phyloP scores from a whole-genome alignment of 78 protist species.

The slime mould (Dictyostelium discoideum) region DNA sequence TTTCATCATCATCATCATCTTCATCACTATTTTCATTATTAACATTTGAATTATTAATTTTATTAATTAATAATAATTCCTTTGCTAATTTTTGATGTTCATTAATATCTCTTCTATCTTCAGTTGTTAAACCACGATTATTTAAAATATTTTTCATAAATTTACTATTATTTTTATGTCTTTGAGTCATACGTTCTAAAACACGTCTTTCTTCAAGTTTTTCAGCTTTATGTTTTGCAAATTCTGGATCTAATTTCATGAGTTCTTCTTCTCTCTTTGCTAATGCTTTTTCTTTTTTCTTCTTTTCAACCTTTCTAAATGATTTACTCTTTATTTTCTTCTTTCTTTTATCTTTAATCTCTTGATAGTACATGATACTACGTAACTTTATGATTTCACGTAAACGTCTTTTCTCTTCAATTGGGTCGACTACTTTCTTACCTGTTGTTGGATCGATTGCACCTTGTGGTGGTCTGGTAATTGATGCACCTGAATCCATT shows the following conservation, averaged over 20 bases:
- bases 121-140: conserved; percentile 67
- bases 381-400: conserved; percentile 57
- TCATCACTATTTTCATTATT: background rate
- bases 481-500: background rate
- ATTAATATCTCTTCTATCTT: conserved; percentile 11
- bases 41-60: background rate
- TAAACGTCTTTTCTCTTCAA: conserved; percentile 30
- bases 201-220: conserved; percentile 57
- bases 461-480: background rate
- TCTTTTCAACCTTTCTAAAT: conserved; percentile 66
- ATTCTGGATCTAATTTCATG: conserved; percentile 56
- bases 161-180: conserved; percentile 73
- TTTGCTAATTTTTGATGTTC: conserved; percentile 22
- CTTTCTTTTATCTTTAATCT: conserved; percentile 47
- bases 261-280: conserved; percentile 46
- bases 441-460: background rate
- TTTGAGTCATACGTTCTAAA: conserved; percentile 76
- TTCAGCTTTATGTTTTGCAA: conserved; percentile 24
- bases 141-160: conserved; percentile 63
- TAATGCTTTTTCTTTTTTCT: conserved; percentile 38
- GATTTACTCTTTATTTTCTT: conserved; percentile 78
- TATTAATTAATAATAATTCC: background rate
- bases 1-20: conserved; percentile 7
- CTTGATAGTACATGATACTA: conserved; percentile 71
- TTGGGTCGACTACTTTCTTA: background rate